Base-by-base conservation (phyloP, 139 green algal genomes). In the Haematococcus lacustris region DNA sequence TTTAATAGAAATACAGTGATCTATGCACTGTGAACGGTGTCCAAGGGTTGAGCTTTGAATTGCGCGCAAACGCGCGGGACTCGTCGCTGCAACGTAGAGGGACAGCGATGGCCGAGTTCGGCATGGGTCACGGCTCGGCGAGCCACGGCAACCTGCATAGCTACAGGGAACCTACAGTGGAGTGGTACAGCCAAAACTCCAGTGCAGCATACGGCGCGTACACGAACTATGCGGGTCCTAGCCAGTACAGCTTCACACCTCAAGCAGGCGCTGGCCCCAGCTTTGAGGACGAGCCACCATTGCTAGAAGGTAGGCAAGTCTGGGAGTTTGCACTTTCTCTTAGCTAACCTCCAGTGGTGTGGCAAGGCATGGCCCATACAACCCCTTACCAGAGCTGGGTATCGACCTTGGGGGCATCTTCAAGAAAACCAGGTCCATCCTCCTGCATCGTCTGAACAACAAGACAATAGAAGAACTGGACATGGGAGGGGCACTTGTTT, bases 371-470 rank as follows among this genome's bases (percentile, higher is more conserved):
- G 43, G 43, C 43, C 43, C 43, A 28, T 64, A 4, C 9, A 64
- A 9, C 4, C 17, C 53, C 4, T 4, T 25, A 64, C 32, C 88
- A 97, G 93, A 98, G 79, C 81, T 98, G 37, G 93, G 93, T 40
- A 98, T 98, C 38, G 94, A 98, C 77, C 76, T 98, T 1, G 71
- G 81, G 0, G 80, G 85, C 33, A 98, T 98, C 57, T 65, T 92
- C 1, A 73, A 70, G 34, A 89, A 89, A 39, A 96, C 84, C 1
- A 77, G 76, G 2, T 82, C 82, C 28, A 80, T 97, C 17, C 73
- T 97, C 23, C 73, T 88, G 1, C 85, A 86, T 51, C 80, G 87
- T 25, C 77, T 94, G 57, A 78, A 82, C 35, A 77, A 80, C 0
- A 66, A 75, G 21, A 68, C 85, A 34, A 68, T 93, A 34, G 89